Evolutionary conservation across 768 basidiomycete genomes (phyloP).

Genomic region (Tulasnella sp.): DNA sequence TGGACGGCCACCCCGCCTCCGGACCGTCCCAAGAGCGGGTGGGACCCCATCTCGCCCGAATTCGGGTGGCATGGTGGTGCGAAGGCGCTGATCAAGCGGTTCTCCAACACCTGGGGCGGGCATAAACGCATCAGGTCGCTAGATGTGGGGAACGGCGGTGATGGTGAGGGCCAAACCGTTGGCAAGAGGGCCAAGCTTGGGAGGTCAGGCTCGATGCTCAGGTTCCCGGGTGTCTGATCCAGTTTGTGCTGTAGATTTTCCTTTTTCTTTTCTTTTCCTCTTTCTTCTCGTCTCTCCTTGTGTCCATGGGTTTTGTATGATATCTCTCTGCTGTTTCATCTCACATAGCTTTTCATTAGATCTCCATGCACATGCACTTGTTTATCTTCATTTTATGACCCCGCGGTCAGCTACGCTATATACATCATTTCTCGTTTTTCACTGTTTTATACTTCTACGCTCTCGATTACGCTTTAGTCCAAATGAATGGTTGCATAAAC

Average conservation of each 20-base stretch:
- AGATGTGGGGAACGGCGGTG: neutral
- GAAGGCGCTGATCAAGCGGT: neutral
- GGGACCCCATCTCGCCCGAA: neutral
- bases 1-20: neutral
- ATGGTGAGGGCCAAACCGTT: neutral
- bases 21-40: neutral
- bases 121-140: slow-evolving; percentile 3
- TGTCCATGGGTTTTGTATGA: neutral
- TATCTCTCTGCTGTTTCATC: neutral
- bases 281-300: neutral
- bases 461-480: neutral
- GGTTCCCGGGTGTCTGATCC: neutral
- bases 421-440: neutral
- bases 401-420: neutral
- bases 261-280: neutral
- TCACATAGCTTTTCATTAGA: neutral
- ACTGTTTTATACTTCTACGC: neutral
- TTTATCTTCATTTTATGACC: slow-evolving; percentile 4
- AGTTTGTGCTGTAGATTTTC: neutral
- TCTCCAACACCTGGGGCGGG: neutral
- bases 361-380: neutral
- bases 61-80: neutral
- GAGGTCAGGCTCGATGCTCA: neutral
- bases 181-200: neutral
- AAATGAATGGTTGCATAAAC: slow-evolving; percentile 38